Conservation (phyloP, 1,139 yeast genomes). For the Debaryomyces sp. region DNA sequence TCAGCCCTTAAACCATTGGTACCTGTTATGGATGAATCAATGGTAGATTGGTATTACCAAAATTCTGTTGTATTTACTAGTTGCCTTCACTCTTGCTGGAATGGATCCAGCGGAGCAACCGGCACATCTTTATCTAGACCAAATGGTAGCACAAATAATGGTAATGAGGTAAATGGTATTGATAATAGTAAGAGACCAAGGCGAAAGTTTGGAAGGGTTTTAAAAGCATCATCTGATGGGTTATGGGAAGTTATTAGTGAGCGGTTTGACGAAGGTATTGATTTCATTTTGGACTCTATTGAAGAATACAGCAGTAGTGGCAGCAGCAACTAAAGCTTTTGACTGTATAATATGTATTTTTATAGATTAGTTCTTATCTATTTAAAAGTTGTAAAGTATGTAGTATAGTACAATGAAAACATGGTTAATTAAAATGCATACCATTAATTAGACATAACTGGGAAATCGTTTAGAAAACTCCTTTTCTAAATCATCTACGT, state of each 20-base stretch:
- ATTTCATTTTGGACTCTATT: conserved; percentile 76
- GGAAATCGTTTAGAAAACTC: conserved; percentile 58
- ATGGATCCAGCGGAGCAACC: conserved; percentile 32
- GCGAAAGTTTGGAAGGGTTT: conserved; percentile 86
- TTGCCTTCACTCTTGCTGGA: conserved; percentile 79
- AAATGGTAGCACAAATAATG: conserved; percentile 18
- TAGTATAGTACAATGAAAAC: not conserved
- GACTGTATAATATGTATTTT: not conserved
- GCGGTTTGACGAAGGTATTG: conserved; percentile 82
- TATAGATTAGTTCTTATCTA: conserved; percentile 3
- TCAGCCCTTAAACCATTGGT: conserved; percentile 72
- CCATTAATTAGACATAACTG: conserved; percentile 41
- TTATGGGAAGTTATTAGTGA: conserved; percentile 78
- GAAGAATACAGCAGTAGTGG: conserved; percentile 46
- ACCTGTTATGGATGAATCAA: conserved; percentile 84
- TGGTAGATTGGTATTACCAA: conserved; percentile 89
- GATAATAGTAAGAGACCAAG: conserved; percentile 74
- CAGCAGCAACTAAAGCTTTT: conserved; percentile 19
- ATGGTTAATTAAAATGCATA: not conserved
- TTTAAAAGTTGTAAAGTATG: conserved; percentile 1
- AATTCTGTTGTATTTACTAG: conserved; percentile 84
- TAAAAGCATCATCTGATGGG: conserved; percentile 73
- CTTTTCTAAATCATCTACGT: conserved; percentile 57
- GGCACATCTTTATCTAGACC: conserved; percentile 19
- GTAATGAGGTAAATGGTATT: conserved; percentile 28